Evolutionary conservation across 495 filamentous ascomycete genomes (phyloP).

Genomic region (Barbatosphaeria neglecta): DNA sequence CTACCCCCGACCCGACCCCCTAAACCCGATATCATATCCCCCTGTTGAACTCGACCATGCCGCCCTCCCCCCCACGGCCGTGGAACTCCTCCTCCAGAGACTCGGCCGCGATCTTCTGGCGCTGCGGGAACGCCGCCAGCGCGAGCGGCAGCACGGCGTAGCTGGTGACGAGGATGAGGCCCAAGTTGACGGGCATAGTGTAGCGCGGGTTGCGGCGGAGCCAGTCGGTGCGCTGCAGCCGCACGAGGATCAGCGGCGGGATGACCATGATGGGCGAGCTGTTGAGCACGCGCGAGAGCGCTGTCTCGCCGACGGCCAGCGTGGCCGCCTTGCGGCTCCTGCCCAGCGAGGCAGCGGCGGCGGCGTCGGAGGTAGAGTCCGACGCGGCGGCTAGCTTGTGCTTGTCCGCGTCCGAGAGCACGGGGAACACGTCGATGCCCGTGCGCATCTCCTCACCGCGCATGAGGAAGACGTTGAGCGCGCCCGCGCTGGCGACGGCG

Average conservation of each 20-base stretch:
- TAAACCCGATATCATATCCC: conserved; percentile 48
- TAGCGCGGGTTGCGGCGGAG: conserved; percentile 58
- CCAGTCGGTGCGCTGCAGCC: conserved; percentile 67
- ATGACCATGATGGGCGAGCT: conserved; percentile 95
- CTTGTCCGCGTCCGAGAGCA: conserved; percentile 47
- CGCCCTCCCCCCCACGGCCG: conserved; percentile 58
- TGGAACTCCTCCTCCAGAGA: conserved; percentile 76
- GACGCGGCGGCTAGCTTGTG: conserved; percentile 36
- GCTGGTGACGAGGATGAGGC: conserved; percentile 67
- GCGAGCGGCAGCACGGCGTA: conserved; percentile 78
- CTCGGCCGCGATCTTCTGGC: conserved; percentile 62
- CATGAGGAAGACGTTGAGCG: conserved; percentile 95
- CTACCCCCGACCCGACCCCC: too few relatives aligned
- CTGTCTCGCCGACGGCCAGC: conserved; percentile 84
- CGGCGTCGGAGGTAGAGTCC: conserved; percentile 47
- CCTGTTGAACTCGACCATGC: conserved; percentile 80
- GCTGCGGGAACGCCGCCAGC: conserved; percentile 81
- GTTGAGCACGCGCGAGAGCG: conserved; percentile 78
- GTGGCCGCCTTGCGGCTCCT: conserved; percentile 80
- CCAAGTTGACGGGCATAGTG: conserved; percentile 70
- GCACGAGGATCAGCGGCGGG: conserved; percentile 73
- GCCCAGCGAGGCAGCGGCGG: conserved; percentile 52
- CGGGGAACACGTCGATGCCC: conserved; percentile 91
- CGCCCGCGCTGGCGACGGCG: conserved; percentile 80
- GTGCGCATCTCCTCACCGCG: conserved; percentile 85